Evolutionary conservation across 2,329 filamentous ascomycete species (phyloP).

Genomic region (Colletotrichum endophyticum): DNA sequence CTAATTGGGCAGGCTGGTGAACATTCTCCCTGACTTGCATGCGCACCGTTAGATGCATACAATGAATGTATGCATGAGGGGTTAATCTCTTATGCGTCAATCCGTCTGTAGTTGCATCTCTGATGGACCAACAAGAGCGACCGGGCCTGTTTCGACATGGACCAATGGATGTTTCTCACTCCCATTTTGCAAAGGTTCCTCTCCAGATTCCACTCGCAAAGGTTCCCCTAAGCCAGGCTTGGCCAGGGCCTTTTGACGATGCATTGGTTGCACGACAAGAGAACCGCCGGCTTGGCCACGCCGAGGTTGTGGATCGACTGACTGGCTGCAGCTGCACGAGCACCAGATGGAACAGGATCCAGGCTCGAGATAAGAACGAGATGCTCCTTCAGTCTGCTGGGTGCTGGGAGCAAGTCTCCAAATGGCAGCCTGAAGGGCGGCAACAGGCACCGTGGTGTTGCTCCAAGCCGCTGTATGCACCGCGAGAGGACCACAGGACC

Average conservation of each 20-base stretch:
- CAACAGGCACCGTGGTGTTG: neutral
- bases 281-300: neutral
- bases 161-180: neutral
- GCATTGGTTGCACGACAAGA: neutral
- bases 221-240: neutral
- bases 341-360: neutral
- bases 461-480: neutral
- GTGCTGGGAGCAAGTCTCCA: neutral
- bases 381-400: neutral
- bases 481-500: neutral
- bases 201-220: neutral
- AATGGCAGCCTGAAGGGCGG: neutral
- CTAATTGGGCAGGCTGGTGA: conserved; percentile 2
- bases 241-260: conserved; percentile 1
- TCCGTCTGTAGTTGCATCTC: neutral
- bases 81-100: neutral
- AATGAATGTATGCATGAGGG: neutral
- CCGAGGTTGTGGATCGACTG: neutral
- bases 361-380: neutral
- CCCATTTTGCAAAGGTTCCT: neutral
- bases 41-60: neutral
- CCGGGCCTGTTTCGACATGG: neutral
- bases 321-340: neutral
- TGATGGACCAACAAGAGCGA: neutral
- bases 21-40: neutral